These are phyloP conservation scores for Xylariales sp. DNA, from an alignment of 2,329 filamentous ascomycete species.

Conservation along the genomic window DNA sequence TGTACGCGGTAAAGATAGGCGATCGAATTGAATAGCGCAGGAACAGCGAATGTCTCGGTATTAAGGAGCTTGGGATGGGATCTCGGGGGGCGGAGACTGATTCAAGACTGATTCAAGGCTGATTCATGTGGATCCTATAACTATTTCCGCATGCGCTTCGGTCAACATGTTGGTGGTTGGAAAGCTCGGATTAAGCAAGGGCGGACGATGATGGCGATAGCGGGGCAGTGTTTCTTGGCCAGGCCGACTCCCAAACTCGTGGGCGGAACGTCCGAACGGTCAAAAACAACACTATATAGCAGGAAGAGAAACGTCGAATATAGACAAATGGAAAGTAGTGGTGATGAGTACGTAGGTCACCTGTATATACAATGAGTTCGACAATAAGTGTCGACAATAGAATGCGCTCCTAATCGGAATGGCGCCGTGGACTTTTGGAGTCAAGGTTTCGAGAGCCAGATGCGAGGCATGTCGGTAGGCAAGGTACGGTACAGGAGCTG, in stretches of 20 bases:
- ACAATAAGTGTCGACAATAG: neutral
- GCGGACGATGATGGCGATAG: conserved; percentile 7
- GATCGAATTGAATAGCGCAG: neutral
- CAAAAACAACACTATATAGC: neutral
- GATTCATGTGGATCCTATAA: conserved; percentile 12
- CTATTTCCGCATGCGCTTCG: conserved; percentile 18
- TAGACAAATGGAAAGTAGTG: neutral
- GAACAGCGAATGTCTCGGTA: neutral
- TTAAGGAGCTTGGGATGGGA: too few relatives aligned
- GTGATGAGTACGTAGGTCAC: neutral
- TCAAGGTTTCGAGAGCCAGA: too few relatives aligned
- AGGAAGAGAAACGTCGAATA: neutral
- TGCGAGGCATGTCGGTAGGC: too few relatives aligned
- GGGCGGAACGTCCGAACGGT: neutral
- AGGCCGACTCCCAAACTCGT: neutral
- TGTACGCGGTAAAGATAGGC: neutral
- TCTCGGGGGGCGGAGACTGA: conserved; percentile 10
- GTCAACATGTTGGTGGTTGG: conserved; percentile 29
- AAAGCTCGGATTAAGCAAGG: neutral
- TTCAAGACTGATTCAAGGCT: neutral
- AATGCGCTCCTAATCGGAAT: too few relatives aligned
- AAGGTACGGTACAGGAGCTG: too few relatives aligned
- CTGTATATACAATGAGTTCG: neutral
- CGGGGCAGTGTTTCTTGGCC: neutral
- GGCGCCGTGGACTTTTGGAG: too few relatives aligned